Evolutionary conservation across 2,329 filamentous ascomycete species (phyloP).

Genomic region (Akanthomyces lecanii): DNA sequence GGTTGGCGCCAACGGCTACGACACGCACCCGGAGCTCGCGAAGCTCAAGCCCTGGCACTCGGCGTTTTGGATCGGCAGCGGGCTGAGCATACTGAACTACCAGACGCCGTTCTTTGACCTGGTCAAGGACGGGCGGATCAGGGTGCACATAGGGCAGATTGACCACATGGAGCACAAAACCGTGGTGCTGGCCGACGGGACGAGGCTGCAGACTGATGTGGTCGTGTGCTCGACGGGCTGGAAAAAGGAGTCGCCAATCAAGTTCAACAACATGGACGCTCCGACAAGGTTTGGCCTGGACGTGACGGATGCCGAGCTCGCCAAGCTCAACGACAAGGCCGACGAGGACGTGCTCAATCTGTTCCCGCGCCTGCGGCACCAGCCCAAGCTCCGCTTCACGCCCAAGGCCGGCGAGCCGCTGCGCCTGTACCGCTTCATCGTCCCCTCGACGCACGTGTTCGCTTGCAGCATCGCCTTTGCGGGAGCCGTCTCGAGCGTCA

Average conservation of each 20-base stretch:
- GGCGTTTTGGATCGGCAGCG: conserved; percentile 45
- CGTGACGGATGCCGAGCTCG: neutral
- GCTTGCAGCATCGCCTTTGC: conserved; percentile 30
- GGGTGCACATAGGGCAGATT: conserved; percentile 46
- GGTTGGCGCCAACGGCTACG: conserved; percentile 41
- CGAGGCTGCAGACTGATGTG: conserved; percentile 38
- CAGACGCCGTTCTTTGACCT: conserved; percentile 47
- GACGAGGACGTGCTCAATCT: conserved; percentile 22
- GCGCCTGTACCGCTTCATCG: conserved; percentile 27
- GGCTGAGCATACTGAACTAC: conserved; percentile 52
- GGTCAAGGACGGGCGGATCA: conserved; percentile 43
- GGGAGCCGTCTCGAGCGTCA: conserved; percentile 31
- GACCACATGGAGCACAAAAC: conserved; percentile 33
- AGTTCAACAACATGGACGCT: conserved; percentile 30
- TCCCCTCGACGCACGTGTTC: conserved; percentile 21
- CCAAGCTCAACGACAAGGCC: conserved; percentile 7
- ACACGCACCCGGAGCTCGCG: conserved; percentile 35
- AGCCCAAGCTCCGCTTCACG: conserved; percentile 20
- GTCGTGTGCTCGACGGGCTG: conserved; percentile 52
- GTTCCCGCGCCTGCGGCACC: conserved; percentile 23
- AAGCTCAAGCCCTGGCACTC: conserved; percentile 40
- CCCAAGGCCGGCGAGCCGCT: conserved; percentile 22
- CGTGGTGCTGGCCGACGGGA: conserved; percentile 41
- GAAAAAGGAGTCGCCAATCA: conserved; percentile 41
- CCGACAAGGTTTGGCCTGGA: neutral